Evolutionary conservation across 306 rosid species (phyloP), one percentile per base, ranked within the genome.

Genomic region (Malus domestica): DNA sequence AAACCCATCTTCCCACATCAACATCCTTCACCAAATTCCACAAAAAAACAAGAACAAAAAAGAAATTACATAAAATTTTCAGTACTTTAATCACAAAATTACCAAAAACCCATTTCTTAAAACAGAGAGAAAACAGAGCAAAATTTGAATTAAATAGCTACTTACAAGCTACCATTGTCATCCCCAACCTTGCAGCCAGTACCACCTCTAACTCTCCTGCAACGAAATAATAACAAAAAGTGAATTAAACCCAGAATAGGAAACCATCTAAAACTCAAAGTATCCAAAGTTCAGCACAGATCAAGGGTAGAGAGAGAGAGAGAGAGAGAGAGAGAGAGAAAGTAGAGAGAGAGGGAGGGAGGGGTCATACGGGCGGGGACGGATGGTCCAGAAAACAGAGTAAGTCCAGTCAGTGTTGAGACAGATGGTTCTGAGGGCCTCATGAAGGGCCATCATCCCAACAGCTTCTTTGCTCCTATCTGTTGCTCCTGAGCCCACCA

Each of bases 381-480:
- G 99, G 81, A 93, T 96, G 83, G 98, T 96, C 99, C 99, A 96
- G 99, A 96, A 93, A 87, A 96, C 99, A 96, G 99, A 96, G 90
- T 96, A 96, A 90, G 99, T 96, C 99, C 99, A 96, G 89, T 96
- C 98, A 75, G 90, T 62, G 87, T 62, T 77, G 77, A 88, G 89
- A 80, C 88, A 85, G 78, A 80, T 86, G 82, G 74, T 89, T 96
- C 98, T 88, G 84, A 96, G 99, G 90, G 99, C 91, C 97, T 96
- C 99, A 82, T 96, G 99, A 89, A 96, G 98, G 85, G 99, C 99
- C 99, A 96, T 96, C 99, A 96, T 96, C 87, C 98, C 99, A 78
- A 93, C 97, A 79, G 99, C 99, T 83, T 96, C 99, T 88, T 93
- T 96, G 96, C 98, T 90, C 85, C 99, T 90, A 86, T 93, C 98